phyloP scores from a whole-genome alignment of 2,329 filamentous ascomycete genomes.

The Teratosphaeria gauchensis region DNA sequence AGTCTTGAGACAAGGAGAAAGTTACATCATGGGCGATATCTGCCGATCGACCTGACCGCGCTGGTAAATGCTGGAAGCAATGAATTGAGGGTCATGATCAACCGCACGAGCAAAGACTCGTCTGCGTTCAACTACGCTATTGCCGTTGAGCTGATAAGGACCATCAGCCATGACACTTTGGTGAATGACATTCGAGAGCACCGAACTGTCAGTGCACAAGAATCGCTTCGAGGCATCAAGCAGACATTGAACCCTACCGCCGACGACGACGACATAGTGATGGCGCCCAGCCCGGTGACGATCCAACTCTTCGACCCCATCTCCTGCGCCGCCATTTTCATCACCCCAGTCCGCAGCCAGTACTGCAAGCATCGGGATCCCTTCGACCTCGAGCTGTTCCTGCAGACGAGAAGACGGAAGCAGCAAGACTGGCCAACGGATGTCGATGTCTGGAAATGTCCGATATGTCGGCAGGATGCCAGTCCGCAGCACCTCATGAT shows the following conservation, averaged over 20 bases:
- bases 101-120: slow-evolving; percentile 31
- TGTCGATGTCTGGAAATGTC: slow-evolving; percentile 75
- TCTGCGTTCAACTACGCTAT: slow-evolving; percentile 45
- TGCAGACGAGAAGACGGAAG: slow-evolving; percentile 50
- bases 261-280: slow-evolving; percentile 46
- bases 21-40: slow-evolving; percentile 62
- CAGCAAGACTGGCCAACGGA: slow-evolving; percentile 27
- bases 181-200: slow-evolving; percentile 19
- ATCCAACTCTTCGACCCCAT: slow-evolving; percentile 41
- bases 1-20: slow-evolving; percentile 53
- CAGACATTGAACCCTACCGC: slow-evolving; percentile 30
- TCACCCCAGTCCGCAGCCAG: slow-evolving; percentile 60
- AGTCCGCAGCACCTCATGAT: slow-evolving; percentile 61
- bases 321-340: slow-evolving; percentile 45
- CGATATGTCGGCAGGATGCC: slow-evolving; percentile 69
- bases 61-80: slow-evolving; percentile 54
- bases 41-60: slow-evolving; percentile 63
- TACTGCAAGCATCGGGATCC: slow-evolving; percentile 72
- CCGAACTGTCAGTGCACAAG: slow-evolving; percentile 29
- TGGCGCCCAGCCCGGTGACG: slow-evolving; percentile 31
- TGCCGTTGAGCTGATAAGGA: slow-evolving; percentile 60
- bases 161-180: slow-evolving; percentile 36
- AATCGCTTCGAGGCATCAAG: slow-evolving; percentile 51
- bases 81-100: slow-evolving; percentile 43
- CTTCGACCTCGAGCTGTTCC: slow-evolving; percentile 79